phyloP scores from a whole-genome alignment of 352 stramenopile species.

The Phytophthora sp. region DNA sequence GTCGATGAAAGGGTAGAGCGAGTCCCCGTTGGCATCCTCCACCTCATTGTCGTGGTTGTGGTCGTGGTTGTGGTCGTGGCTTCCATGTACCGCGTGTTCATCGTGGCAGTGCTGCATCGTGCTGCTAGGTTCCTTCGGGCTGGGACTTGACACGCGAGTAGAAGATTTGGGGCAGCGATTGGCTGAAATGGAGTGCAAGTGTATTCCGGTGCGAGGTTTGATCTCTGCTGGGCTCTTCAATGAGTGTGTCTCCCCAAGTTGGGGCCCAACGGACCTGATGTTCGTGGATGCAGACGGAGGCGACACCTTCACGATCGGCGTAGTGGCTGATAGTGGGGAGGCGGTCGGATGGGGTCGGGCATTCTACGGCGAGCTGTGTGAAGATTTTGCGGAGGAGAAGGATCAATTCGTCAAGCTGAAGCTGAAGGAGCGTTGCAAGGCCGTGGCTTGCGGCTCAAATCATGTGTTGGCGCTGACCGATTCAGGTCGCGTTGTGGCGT shows the following conservation, averaged over 20 bases:
- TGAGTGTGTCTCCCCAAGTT: conserved; percentile 40
- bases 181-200: conserved; percentile 44
- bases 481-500: conserved; percentile 52
- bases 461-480: conserved; percentile 56
- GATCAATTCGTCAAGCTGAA: conserved; percentile 18
- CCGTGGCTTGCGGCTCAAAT: conserved; percentile 60
- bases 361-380: conserved; percentile 71
- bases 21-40: conserved; percentile 77
- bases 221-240: conserved; percentile 49
- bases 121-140: background rate
- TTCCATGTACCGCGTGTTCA: conserved; percentile 51
- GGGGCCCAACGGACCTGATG: background rate
- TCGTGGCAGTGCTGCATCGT: conserved; percentile 71
- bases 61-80: conserved; percentile 38
- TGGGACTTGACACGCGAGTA: conserved; percentile 6
- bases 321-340: conserved; percentile 32
- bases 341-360: conserved; percentile 65
- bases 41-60: conserved; percentile 73
- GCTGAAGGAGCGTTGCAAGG: conserved; percentile 37
- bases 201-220: conserved; percentile 20
- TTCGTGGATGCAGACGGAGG: conserved; percentile 49
- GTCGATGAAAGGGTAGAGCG: conserved; percentile 86
- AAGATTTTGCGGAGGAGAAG: background rate
- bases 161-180: conserved; percentile 27
- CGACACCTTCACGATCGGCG: conserved; percentile 61